Evolutionary conservation across 2,329 filamentous ascomycete species (phyloP), one percentile per base, ranked within the genome.

Genomic region (Emmonsiellopsis sp.): DNA sequence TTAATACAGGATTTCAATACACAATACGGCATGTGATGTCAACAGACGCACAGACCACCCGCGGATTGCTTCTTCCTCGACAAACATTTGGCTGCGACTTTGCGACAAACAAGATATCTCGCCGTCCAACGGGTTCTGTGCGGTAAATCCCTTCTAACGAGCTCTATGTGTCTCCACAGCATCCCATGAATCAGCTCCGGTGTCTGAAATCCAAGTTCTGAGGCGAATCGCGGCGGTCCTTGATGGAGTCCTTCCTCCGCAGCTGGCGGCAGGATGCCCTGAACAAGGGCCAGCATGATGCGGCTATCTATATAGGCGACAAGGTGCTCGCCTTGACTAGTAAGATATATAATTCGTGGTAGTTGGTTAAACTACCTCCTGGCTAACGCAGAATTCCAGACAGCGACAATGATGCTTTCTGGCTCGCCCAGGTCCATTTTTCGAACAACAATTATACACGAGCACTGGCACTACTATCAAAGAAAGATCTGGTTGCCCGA

Each of bases 351-450:
- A 56, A 38, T 55, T 63, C 38, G 13, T 35, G 15, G 50, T 13
- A 7, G n/a, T 35, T 32, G 10, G 3, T 15, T 32, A 60, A 8
- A 13, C 5, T 31, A 8, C 3, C n/a, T 53, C 46, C 52, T 46
- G 7, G 55, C 51, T 53, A 38, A 42, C 56, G 50, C 55, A 40
- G 34, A 15, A 32, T 11, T 30, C 7, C 60, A 96, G 93, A 91
- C 65, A 87, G 92, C 68, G 90, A 95, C 65, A 85, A 89, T 59
- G 93, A 98, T 69, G 92, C 91, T 41, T 95, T 95, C 67, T 96
- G 90, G 86, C 85, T 98, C 43, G 93, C 93, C n/a, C 92, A 97
- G 72, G 89, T 95, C 38, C 92, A 98, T 72, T 98, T 97, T 73
- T 87, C 86, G 50, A 93, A 89, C 48, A 91, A 89, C 63, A 95